These are phyloP conservation scores for Neodidymelliopsis sp. DNA, from an alignment of 2,329 filamentous ascomycete species.

Conservation along the genomic window DNA sequence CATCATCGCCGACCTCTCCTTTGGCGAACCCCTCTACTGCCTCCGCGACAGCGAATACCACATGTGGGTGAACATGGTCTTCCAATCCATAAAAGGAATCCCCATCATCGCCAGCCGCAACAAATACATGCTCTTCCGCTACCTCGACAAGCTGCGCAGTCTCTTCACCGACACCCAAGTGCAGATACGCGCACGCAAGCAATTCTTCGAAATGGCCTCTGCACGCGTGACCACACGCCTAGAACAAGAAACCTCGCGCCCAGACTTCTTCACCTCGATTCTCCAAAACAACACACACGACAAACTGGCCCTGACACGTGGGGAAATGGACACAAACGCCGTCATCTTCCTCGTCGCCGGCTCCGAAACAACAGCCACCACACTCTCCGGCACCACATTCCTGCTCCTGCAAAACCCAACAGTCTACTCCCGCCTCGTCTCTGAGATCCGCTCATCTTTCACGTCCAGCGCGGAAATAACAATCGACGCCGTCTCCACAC, in stretches of 20 bases:
- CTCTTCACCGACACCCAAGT: constrained; percentile 22
- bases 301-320: constrained; percentile 25
- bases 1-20: constrained; percentile 42
- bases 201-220: constrained; percentile 26
- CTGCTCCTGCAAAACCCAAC: constrained; percentile 44
- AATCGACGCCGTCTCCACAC: constrained; percentile 32
- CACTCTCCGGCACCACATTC: constrained; percentile 53
- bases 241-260: constrained; percentile 21
- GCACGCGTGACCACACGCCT: constrained; percentile 31
- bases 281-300: constrained; percentile 28
- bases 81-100: constrained; percentile 16
- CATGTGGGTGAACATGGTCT: constrained; percentile 39
- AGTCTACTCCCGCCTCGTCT: constrained; percentile 27
- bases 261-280: constrained; percentile 40
- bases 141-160: constrained; percentile 20
- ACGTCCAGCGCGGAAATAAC: constrained; percentile 29
- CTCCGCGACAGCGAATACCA: constrained; percentile 39
- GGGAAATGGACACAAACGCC: constrained; percentile 48
- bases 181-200: constrained; percentile 14
- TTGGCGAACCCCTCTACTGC: constrained; percentile 43
- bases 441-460: constrained; percentile 37
- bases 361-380: constrained; percentile 57
- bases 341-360: constrained; percentile 51
- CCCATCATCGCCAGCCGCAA: constrained; percentile 23
- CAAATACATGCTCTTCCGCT: constrained; percentile 28